phyloP scores from a whole-genome alignment of 805 yeast species.

The Saturnispora saitoi region DNA sequence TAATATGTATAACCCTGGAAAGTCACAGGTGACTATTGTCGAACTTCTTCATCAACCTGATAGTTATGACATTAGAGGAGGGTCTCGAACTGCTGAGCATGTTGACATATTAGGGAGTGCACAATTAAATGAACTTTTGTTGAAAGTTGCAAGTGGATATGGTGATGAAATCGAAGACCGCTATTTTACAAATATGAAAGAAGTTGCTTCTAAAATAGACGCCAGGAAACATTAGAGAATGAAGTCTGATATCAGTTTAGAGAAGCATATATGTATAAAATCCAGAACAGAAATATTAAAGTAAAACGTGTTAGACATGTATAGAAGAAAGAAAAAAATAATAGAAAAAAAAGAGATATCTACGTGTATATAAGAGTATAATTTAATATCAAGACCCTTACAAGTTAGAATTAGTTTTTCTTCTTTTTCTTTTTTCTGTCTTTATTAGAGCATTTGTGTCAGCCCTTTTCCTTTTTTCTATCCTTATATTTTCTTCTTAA shows the following conservation, averaged over 20 bases:
- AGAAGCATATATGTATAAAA: no score
- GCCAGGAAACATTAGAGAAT: neutral
- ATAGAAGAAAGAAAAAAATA: no score
- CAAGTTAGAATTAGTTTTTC: no score
- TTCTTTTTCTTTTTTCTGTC: no score
- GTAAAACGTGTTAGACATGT: no score
- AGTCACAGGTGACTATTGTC: slow-evolving; percentile 62
- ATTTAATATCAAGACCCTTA: no score
- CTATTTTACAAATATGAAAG: slow-evolving; percentile 46
- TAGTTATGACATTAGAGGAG: slow-evolving; percentile 89
- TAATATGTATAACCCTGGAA: slow-evolving; percentile 74
- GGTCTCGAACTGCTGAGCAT: slow-evolving; percentile 95
- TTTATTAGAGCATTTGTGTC: no score
- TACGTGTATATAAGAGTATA: no score
- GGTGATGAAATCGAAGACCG: slow-evolving; percentile 61
- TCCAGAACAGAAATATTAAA: no score
- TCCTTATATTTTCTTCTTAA: no score
- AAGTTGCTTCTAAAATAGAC: slow-evolving; percentile 10
- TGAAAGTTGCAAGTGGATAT: slow-evolving; percentile 74
- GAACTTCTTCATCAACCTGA: slow-evolving; percentile 94
- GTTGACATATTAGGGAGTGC: slow-evolving; percentile 94
- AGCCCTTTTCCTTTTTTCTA: no score
- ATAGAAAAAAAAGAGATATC: no score
- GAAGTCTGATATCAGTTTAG: neutral
- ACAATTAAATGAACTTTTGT: slow-evolving; percentile 76